A percentile compares a stretch with the other conserved stretches of the same genome.
Evolutionary conservation across 345 rosid species (phyloP).

Genomic region (Moricandia arvensis): DNA sequence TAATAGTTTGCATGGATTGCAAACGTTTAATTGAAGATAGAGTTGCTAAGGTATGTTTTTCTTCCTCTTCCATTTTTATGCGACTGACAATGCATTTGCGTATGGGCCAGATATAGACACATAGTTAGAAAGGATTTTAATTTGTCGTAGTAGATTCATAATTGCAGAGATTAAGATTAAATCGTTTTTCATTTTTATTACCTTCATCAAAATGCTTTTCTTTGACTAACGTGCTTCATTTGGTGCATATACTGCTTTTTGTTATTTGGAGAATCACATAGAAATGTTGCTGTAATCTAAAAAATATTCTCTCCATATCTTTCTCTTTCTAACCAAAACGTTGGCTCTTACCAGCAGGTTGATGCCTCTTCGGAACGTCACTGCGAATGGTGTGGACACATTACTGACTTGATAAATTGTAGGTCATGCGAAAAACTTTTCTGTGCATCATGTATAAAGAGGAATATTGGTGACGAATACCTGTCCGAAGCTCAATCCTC

Average conservation of each 20-base stretch:
- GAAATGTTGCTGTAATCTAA: background rate
- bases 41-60: conserved; percentile 61
- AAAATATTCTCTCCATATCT: background rate
- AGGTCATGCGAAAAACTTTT: conserved; percentile 70
- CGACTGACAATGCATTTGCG: background rate
- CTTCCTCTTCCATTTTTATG: conserved; percentile 11
- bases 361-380: conserved; percentile 60
- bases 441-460: conserved; percentile 71
- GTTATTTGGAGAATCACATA: conserved; percentile 4
- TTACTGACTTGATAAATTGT: conserved; percentile 67
- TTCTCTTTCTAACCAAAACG: conserved; percentile 15
- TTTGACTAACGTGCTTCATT: background rate
- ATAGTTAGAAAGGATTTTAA: background rate
- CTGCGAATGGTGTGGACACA: conserved; percentile 92
- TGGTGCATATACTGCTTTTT: conserved; percentile 3
- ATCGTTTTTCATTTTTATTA: background rate
- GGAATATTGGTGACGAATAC: conserved; percentile 76
- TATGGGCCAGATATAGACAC: conserved; percentile 16
- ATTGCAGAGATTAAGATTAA: background rate
- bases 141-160: background rate
- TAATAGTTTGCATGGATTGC: conserved; percentile 86
- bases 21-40: conserved; percentile 64
- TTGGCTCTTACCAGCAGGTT: conserved; percentile 51
- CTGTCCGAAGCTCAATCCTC: conserved; percentile 59
- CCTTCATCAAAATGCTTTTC: conserved; percentile 13